Evolutionary conservation across 2,329 filamentous ascomycete genomes (phyloP).

Genomic region (Hypomyces rosellus): DNA sequence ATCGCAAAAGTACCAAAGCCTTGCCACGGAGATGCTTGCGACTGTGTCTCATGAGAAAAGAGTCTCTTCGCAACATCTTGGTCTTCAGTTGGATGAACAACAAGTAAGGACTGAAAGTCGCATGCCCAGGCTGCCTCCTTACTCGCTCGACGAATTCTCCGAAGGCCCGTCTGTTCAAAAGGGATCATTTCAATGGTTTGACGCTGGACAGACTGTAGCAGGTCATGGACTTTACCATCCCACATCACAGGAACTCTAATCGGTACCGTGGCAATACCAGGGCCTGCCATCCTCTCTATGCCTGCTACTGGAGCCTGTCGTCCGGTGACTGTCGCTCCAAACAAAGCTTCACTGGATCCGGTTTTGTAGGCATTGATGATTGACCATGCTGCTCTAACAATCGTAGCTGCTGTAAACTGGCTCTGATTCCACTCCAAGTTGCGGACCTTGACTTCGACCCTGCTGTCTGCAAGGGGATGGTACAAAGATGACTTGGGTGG

Average conservation of each 20-base stretch:
- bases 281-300: conserved; percentile 16
- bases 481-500: not conserved
- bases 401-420: conserved; percentile 6
- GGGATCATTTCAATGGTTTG: conserved; percentile 14
- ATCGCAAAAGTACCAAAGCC: not conserved
- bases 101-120: conserved; percentile 22
- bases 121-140: conserved; percentile 14
- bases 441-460: no score
- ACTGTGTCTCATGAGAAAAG: no score
- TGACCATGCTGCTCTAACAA: conserved; percentile 38
- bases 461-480: not conserved
- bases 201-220: conserved; percentile 10
- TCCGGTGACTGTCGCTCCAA: conserved; percentile 38
- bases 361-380: conserved; percentile 44
- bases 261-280: conserved; percentile 36
- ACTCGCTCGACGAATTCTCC: conserved; percentile 11
- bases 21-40: not conserved
- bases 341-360: conserved; percentile 31
- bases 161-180: conserved; percentile 14
- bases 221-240: conserved; percentile 1
- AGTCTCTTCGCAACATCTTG: no score
- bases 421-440: no score
- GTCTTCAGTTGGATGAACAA: conserved; percentile 18
- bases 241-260: conserved; percentile 31
- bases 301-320: conserved; percentile 19